Percentiles rank a stretch among this genome's conserved stretches.
phyloP scores from a whole-genome alignment of 2,329 filamentous ascomycete species.

The Penicillium sp. region DNA sequence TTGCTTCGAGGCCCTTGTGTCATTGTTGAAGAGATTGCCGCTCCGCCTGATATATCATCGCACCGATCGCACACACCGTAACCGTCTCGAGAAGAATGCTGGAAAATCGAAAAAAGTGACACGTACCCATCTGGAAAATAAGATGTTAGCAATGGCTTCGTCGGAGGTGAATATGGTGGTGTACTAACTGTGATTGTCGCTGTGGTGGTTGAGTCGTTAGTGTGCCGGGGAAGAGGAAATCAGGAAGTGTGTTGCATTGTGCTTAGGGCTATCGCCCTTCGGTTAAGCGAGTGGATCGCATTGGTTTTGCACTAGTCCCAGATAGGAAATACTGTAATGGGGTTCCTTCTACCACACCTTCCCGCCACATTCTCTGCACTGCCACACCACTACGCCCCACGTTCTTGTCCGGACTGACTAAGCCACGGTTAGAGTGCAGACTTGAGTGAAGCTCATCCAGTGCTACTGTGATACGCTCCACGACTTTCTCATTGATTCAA shows the following conservation, averaged over 20 bases:
- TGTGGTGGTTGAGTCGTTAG: constrained; percentile 48
- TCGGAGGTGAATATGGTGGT: constrained; percentile 15
- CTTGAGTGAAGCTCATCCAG: neutral
- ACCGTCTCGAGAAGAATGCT: constrained; percentile 31
- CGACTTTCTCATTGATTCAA: neutral
- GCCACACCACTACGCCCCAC: constrained; percentile 10
- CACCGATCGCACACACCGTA: constrained; percentile 33
- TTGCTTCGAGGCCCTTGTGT: neutral
- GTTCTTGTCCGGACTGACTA: neutral
- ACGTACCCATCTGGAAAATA: constrained; percentile 63
- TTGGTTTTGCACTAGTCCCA: constrained; percentile 28
- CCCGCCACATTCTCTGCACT: constrained; percentile 1
- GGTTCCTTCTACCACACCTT: constrained; percentile 1
- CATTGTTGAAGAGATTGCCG: neutral
- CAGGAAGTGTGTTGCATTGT: constrained; percentile 44
- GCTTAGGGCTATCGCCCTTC: constrained; percentile 47
- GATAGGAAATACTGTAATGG: constrained; percentile 9
- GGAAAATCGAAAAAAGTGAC: constrained; percentile 24
- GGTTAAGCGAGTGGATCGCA: constrained; percentile 40
- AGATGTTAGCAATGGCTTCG: constrained; percentile 28
- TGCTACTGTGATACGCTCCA: neutral
- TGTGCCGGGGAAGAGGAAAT: constrained; percentile 36
- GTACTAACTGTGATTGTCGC: constrained; percentile 54
- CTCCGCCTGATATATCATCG: constrained; percentile 17
- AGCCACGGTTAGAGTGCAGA: neutral